Base-by-base conservation (phyloP, 108 stramenopile species). In the Cyclotella atomus region DNA sequence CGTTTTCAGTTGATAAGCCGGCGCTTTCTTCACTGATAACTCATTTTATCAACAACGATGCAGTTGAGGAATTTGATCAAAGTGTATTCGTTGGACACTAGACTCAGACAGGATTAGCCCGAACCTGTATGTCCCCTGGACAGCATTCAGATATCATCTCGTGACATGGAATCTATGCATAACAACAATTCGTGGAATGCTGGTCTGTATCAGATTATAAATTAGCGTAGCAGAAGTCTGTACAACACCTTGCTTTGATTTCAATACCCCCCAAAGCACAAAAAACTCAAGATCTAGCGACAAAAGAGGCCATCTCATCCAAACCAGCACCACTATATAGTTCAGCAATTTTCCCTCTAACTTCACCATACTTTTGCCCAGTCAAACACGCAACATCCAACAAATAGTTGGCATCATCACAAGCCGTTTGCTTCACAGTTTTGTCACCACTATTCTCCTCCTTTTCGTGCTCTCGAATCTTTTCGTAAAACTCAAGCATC, bases 401-500 rank as follows among this genome's bases (percentile, higher is more conserved):
- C 16, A 94, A 62, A 55, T 90, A 79, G 64, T 89, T 90, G 1
- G 90, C 93, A 46, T 89, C 89, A 36, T 91, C 89, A 27, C 89
- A 68, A 0, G 90, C 90, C 19, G 30, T 66, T 70, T 90, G 88
- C 47, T 90, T 85, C 8, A 85, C 83, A 25, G 93, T 86, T 70
- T 79, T 88, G 23, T 82, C 79, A 0, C 55, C 59, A 35, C 65
- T 61, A 59, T 87, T 85, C 19, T 91, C 88, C 9, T 88, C 84
- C 33, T 71, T 50, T 50, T 91, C 93, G 34, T 85, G 83, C 29
- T 87, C 79, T 47, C 81, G 53, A 34, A 91, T 86, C 55, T 88
- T 91, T 74, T 91, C 86, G 54, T 94, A 91, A 81, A 89, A 84
- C 8, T 71, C 68, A 34, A 77, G 63, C 68, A 94, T 59, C 50